Conservation (phyloP, 345 rosid genomes). For the Mercurialis annua region DNA sequence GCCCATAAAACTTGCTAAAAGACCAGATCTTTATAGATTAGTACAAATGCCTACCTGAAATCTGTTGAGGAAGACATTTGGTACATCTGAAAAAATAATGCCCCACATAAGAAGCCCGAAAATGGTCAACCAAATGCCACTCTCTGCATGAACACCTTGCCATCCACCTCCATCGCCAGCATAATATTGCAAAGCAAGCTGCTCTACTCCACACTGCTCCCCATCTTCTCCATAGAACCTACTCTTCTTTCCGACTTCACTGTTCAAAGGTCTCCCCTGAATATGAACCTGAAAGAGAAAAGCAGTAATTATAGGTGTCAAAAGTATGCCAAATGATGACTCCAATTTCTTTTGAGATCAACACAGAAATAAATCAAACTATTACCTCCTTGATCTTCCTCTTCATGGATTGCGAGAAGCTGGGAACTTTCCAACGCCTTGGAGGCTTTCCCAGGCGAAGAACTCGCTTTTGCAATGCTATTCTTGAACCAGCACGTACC, state of each 20-base stretch:
- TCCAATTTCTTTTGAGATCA: constrained; percentile 6
- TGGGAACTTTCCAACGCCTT: constrained; percentile 91
- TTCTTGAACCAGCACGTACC: constrained; percentile 92
- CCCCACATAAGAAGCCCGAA: constrained; percentile 96
- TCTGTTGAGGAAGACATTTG: constrained; percentile 68
- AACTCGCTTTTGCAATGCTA: constrained; percentile 75
- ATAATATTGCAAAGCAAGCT: constrained; percentile 88
- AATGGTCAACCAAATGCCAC: constrained; percentile 89
- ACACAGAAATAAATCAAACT: constrained; percentile 2
- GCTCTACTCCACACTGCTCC: constrained; percentile 89
- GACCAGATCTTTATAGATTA: background rate
- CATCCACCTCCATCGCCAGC: constrained; percentile 83
- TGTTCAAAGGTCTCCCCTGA: constrained; percentile 81
- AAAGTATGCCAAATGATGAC: background rate
- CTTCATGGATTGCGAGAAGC: constrained; percentile 45
- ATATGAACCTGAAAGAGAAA: constrained; percentile 52
- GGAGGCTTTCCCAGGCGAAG: constrained; percentile 92
- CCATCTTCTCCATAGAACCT: constrained; percentile 88
- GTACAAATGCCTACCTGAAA: constrained; percentile 59
- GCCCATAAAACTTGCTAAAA: background rate
- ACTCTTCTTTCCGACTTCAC: constrained; percentile 72
- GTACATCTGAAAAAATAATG: constrained; percentile 61
- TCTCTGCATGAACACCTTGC: constrained; percentile 83
- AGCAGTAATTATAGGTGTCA: constrained; percentile 1
- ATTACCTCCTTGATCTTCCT: constrained; percentile 70